Percentiles rank a stretch among this genome's conserved stretches.
These are phyloP conservation scores for Debaryomyces prosopidis DNA, from an alignment of 805 yeast species.

Conservation along the genomic window DNA sequence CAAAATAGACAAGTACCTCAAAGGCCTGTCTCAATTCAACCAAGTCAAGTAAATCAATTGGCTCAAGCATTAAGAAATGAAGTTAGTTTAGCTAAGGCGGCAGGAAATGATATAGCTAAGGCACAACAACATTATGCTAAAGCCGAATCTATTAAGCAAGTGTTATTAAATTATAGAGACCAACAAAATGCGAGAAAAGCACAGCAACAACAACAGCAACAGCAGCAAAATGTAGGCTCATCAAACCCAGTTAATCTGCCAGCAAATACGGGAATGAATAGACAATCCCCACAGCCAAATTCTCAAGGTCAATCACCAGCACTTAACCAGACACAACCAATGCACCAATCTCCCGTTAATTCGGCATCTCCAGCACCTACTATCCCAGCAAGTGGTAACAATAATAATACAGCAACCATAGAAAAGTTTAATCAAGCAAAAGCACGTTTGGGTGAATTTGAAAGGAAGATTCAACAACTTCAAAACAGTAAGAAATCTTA, in stretches of 20 bases:
- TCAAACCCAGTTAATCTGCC: background rate
- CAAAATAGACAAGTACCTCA: slow-evolving; percentile 10
- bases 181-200: slow-evolving; percentile 40
- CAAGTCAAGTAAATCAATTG: slow-evolving; percentile 57
- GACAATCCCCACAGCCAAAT: background rate
- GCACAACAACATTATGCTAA: slow-evolving; percentile 63
- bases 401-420: slow-evolving; percentile 25
- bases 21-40: slow-evolving; percentile 37
- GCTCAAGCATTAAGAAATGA: slow-evolving; percentile 60
- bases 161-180: slow-evolving; percentile 55
- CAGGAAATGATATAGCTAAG: slow-evolving; percentile 58
- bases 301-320: slow-evolving; percentile 6
- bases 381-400: background rate
- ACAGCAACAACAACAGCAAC: slow-evolving; percentile 22
- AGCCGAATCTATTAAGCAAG: slow-evolving; percentile 63
- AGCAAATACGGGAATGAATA: background rate
- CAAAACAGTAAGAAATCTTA: slow-evolving; percentile 48
- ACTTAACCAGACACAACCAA: slow-evolving; percentile 1
- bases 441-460: slow-evolving; percentile 48
- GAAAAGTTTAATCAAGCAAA: slow-evolving; percentile 46
- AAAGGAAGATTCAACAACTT: slow-evolving; percentile 49
- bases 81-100: slow-evolving; percentile 59
- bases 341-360: slow-evolving; percentile 6
- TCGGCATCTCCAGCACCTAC: slow-evolving; percentile 1
- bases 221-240: slow-evolving; percentile 13